Base-by-base conservation (phyloP, 495 filamentous ascomycete species). In the Daldinia caldariorum region DNA sequence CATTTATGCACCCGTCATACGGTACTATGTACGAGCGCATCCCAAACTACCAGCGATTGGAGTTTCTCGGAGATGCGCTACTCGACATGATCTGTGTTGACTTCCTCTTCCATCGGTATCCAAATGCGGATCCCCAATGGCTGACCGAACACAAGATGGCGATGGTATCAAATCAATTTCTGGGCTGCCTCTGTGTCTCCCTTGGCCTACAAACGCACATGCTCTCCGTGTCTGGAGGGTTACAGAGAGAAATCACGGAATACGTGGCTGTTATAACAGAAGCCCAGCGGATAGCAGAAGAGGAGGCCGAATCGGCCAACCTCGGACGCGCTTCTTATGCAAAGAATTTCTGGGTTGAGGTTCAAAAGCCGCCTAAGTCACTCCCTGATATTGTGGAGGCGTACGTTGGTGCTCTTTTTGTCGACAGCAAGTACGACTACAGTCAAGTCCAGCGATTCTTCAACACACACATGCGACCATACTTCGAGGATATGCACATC, bases 91-190 rank as follows among this genome's bases (percentile, higher is more conserved):
- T 87, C 51, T 92, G 89, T 72, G 87, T 99, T 59, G 89, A 92
- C 58, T 86, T 91, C 66, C 81, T 99, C 16, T 99, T 91, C 78
- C 80, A 88, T 66, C 84, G 83, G 10, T 92, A 90, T 75, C 93
- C 93, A 0, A 84, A 87, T 49, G 89, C 88, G 64, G 94, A 97
- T 75, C 94, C 95, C 1, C 94, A 97, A 76, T 99, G 95, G 95
- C 85, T 99, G 35, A 99, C 95, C 1, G 95, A 99, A 80, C 96
- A 99, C 82, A 99, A 97, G 85, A 97, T 97, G 93, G 94, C 96
- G 9, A 97, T 99, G 94, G 94, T 95, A 2, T 97, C 94, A 13
- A 99, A 99, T 81, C 94, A 94, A 65, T 99, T 97, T 74, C 83
- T 97, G 0, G 94, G 92, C 12, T 91, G 91, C 20, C 76, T 98